A percentile compares a stretch with the other conserved stretches of the same genome.
Conservation (phyloP, 768 basidiomycete genomes). For the Boletellus ananiceps region DNA sequence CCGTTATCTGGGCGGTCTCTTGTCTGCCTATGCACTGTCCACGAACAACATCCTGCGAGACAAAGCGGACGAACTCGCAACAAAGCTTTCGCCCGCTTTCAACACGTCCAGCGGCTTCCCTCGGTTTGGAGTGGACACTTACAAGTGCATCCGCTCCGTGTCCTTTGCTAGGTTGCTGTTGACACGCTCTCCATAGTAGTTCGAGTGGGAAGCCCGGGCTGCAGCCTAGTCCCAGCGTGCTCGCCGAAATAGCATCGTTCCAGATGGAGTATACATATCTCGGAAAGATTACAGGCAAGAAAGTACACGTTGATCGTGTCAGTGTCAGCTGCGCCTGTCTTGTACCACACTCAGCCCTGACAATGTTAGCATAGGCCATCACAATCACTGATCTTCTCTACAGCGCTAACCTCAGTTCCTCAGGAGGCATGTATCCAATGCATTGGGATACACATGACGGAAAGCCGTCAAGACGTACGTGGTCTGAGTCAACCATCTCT, state of each 20-base stretch:
- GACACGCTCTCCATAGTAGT: not conserved
- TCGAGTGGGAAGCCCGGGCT: not conserved
- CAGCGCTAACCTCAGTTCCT: conserved; percentile 39
- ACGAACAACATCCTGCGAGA: conserved; percentile 55
- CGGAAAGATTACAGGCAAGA: conserved; percentile 70
- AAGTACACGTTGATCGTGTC: conserved; percentile 55
- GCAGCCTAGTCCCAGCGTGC: conserved; percentile 37
- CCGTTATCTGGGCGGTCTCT: conserved; percentile 82
- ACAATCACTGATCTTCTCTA: conserved; percentile 46
- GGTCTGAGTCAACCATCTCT: not conserved
- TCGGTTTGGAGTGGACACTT: conserved; percentile 62
- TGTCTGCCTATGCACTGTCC: conserved; percentile 79
- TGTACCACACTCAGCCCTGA: not conserved
- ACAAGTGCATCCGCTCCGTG: conserved; percentile 37
- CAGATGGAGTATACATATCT: conserved; percentile 86
- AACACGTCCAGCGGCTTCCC: conserved; percentile 68
- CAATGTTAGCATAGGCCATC: conserved; percentile 36
- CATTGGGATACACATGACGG: conserved; percentile 51
- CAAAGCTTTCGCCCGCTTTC: conserved; percentile 69
- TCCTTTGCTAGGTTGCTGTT: not conserved
- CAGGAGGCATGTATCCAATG: conserved; percentile 63
- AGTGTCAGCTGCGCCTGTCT: conserved; percentile 11
- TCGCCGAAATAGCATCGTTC: conserved; percentile 80
- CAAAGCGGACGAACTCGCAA: conserved; percentile 75
- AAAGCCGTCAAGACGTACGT: conserved; percentile 44